These are phyloP conservation scores for Cladobotryum mycophilum DNA, from an alignment of 2,329 filamentous ascomycete genomes.

Conservation along the genomic window DNA sequence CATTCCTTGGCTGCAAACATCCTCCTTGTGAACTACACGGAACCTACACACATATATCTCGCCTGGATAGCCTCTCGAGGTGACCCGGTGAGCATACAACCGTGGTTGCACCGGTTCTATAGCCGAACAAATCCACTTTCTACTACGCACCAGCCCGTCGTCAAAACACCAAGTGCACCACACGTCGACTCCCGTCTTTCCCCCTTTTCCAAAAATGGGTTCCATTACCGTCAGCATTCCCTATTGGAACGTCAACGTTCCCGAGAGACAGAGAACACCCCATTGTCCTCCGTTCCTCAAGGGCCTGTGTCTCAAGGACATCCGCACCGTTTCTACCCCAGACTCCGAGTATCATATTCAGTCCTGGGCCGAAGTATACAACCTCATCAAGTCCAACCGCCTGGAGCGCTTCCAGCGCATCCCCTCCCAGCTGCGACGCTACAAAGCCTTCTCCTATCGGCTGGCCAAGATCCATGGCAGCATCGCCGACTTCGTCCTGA, in stretches of 20 bases:
- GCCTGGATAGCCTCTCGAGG: too few relatives aligned
- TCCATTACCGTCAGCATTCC: slow-evolving; percentile 35
- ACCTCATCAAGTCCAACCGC: slow-evolving; percentile 57
- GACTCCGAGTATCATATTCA: slow-evolving; percentile 59
- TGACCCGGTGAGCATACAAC: too few relatives aligned
- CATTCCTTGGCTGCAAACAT: too few relatives aligned
- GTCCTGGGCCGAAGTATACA: slow-evolving; percentile 63
- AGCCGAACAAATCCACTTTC: too few relatives aligned
- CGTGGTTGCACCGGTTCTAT: too few relatives aligned
- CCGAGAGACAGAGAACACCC: slow-evolving; percentile 50
- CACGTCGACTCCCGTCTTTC: too few relatives aligned
- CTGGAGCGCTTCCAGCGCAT: slow-evolving; percentile 71
- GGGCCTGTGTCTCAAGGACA: slow-evolving; percentile 61
- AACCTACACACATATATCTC: too few relatives aligned
- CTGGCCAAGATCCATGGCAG: slow-evolving; percentile 65
- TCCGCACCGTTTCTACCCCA: slow-evolving; percentile 60
- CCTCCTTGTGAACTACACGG: neutral
- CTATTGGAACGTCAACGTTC: slow-evolving; percentile 82
- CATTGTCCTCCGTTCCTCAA: slow-evolving; percentile 68
- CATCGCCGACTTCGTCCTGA: slow-evolving; percentile 69
- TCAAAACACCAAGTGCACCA: too few relatives aligned
- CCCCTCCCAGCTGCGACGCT: slow-evolving; percentile 72
- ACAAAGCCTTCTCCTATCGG: slow-evolving; percentile 61
- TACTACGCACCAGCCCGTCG: too few relatives aligned
- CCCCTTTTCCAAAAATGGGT: slow-evolving; percentile 27